These are phyloP conservation scores for Xylariaceae sp. DNA, from an alignment of 2,329 filamentous ascomycete genomes.

Conservation along the genomic window DNA sequence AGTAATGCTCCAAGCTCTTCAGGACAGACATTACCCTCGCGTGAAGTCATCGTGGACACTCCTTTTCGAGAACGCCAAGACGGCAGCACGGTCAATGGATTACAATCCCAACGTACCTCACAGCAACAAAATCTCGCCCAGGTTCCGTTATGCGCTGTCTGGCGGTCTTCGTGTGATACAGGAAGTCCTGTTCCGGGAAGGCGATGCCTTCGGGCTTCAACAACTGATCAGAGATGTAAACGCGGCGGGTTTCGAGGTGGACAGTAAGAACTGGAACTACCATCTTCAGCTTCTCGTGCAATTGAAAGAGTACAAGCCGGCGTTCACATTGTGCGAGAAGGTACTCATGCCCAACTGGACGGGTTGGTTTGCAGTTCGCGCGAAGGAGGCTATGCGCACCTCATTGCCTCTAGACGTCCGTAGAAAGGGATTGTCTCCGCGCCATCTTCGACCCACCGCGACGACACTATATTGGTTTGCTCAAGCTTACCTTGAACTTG, in stretches of 20 bases:
- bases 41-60: constrained; percentile 64
- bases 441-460: constrained; percentile 37
- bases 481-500: constrained; percentile 46
- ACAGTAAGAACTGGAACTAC: constrained; percentile 75
- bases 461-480: constrained; percentile 46
- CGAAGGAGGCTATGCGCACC: constrained; percentile 24
- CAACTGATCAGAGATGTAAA: constrained; percentile 52
- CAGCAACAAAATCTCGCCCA: constrained; percentile 42
- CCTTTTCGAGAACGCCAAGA: constrained; percentile 49
- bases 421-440: constrained; percentile 35
- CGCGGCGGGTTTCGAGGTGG: constrained; percentile 64
- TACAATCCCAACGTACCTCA: constrained; percentile 16
- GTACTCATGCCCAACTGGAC: constrained; percentile 74
- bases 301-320: constrained; percentile 54
- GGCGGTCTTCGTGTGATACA: constrained; percentile 47
- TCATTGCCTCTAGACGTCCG: constrained; percentile 37
- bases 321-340: constrained; percentile 69
- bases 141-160: constrained; percentile 50
- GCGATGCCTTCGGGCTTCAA: constrained; percentile 44
- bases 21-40: constrained; percentile 51
- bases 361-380: constrained; percentile 55
- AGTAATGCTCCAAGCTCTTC: constrained; percentile 62
- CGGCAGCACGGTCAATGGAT: constrained; percentile 36
- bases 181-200: constrained; percentile 37
- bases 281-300: constrained; percentile 64